Evolutionary conservation across 2,329 filamentous ascomycete species (phyloP).

Genomic region (Decorospora gaudefroyi): DNA sequence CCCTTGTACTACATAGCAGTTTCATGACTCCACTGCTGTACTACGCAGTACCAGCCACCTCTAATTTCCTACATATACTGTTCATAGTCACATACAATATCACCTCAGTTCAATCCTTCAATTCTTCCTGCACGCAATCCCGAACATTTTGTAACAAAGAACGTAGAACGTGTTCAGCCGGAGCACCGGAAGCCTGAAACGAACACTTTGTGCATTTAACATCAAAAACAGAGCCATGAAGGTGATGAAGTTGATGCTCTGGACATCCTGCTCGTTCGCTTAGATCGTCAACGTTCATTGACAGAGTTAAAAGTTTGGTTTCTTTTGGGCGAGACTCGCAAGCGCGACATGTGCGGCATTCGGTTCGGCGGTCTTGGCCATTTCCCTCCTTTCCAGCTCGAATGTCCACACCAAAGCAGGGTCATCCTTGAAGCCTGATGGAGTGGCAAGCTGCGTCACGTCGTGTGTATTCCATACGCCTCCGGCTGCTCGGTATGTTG

Average conservation of each 20-base stretch:
- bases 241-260: conserved; percentile 9
- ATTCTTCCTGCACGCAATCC: too few species aligned
- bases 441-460: conserved; percentile 18
- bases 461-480: conserved; percentile 26
- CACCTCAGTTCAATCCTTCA: too few species aligned
- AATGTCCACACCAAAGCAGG: conserved; percentile 28
- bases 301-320: conserved; percentile 23
- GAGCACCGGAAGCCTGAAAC: conserved; percentile 3
- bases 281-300: conserved; percentile 34
- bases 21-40: too few species aligned
- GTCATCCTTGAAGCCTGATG: conserved; percentile 20
- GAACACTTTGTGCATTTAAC: conserved; percentile 21
- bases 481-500: conserved; percentile 28
- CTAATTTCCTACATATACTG: too few species aligned
- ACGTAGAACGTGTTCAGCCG: too few species aligned
- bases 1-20: too few species aligned
- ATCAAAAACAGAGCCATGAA: conserved; percentile 24
- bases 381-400: conserved; percentile 18
- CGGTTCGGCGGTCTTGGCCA: conserved; percentile 15
- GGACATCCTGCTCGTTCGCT: conserved; percentile 17
- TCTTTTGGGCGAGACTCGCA: conserved; percentile 19
- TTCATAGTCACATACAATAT: too few species aligned
- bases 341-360: conserved; percentile 30
- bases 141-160: too few species aligned
- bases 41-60: too few species aligned